A percentile compares a stretch with the other conserved stretches of the same genome.
Evolutionary conservation across 2,329 filamentous ascomycete genomes (phyloP).

Genomic region (Alternaria longipes): DNA sequence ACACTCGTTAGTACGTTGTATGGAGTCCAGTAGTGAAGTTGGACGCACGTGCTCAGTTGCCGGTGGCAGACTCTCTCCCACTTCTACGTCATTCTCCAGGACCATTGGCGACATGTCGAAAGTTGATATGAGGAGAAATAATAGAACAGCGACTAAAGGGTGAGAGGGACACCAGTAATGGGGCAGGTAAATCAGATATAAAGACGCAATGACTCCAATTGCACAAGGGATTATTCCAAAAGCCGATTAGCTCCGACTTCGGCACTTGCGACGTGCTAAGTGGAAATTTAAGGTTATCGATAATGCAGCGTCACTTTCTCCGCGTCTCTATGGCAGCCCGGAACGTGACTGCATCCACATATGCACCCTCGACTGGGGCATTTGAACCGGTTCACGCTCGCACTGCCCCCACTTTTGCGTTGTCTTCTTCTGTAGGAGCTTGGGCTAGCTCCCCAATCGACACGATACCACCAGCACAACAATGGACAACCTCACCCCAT

Average conservation of each 20-base stretch:
- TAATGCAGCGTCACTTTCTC: constrained; percentile 31
- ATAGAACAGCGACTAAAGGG: constrained; percentile 8
- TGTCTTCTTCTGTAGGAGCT: constrained; percentile 5
- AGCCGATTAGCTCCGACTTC: constrained; percentile 43
- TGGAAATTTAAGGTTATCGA: constrained; percentile 46
- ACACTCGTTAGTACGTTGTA: constrained; percentile 25
- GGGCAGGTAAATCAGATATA: constrained; percentile 14
- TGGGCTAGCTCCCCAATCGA: constrained; percentile 2
- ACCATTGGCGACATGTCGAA: constrained; percentile 37
- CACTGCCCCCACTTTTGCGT: constrained; percentile 11
- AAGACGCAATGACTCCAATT: constrained; percentile 23
- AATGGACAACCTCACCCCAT: constrained; percentile 51
- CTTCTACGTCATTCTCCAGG: constrained; percentile 48
- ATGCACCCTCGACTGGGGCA: constrained; percentile 9
- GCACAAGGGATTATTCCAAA: constrained; percentile 18
- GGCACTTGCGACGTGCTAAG: constrained; percentile 30
- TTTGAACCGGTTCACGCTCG: constrained; percentile 3
- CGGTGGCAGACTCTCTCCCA: constrained; percentile 51
- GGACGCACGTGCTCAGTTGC: constrained; percentile 53
- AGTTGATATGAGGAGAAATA: not conserved
- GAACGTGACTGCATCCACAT: constrained; percentile 12
- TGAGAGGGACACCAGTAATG: constrained; percentile 7
- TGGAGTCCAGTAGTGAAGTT: constrained; percentile 13
- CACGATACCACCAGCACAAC: constrained; percentile 10
- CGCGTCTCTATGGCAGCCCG: constrained; percentile 17